Evolutionary conservation across 2,329 filamentous ascomycete species (phyloP), one percentile per base, ranked within the genome.

Genomic region (Penicillium sp.): DNA sequence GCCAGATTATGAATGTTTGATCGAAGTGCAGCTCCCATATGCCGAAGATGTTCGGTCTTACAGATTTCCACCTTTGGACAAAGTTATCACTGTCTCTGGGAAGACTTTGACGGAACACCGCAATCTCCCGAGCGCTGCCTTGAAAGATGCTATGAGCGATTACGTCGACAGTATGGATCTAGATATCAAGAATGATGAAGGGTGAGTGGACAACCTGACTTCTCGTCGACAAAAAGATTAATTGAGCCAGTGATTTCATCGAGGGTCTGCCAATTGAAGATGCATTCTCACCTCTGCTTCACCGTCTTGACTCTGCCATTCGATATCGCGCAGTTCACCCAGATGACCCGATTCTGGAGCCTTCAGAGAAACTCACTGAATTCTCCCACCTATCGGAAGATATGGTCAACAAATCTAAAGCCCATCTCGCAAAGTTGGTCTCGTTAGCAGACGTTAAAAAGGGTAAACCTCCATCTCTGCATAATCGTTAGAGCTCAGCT

Each of bases 111-210:
- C 84, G 10, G 86, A 93, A 63, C 92, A 99, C 66, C 88, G 90
- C 34, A 87, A 95, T 55, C 79, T 99, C 2, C 94, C 94, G 0
- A 87, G 79, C 9, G 81, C 89, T 2, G 84, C 89, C 31, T 80
- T 99, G 22, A 81, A 84, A 50, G 77, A 87, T 45, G 88, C 91
- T 1, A 97, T 99, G 92, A 88, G 87, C 69, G 85, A 90, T 59
- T 97, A 93, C 63, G 91, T 99, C 7, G 91, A 97, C 69, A 85
- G 84, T 7, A 96, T 99, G 93, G 92, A 97, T 65, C 77, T 99
- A 2, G 61, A 88, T 65, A 88, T 81, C 9, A 82, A 79, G 43
- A 88, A 96, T 64, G 89, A 94, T 43, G 83, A 92, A 41, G 90
- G 87, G 84, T 89, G 74, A 65, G 80, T 43, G 8, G 0, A 13